These are phyloP conservation scores for Lentithecium fluviatile DNA, from an alignment of 495 filamentous ascomycete species.

Conservation along the genomic window DNA sequence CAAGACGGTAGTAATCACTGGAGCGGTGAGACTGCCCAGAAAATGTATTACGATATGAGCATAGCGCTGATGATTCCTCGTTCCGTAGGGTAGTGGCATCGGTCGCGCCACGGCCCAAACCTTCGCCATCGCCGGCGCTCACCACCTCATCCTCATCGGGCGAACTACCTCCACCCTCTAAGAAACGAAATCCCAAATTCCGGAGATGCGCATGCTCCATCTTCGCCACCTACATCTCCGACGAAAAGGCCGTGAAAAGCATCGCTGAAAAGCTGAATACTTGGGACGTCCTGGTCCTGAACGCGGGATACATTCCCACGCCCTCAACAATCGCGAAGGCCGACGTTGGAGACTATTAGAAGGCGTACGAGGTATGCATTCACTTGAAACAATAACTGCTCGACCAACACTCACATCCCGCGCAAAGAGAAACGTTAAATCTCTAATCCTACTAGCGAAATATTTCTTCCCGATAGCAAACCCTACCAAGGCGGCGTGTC, in stretches of 20 bases:
- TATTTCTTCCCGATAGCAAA: not conserved
- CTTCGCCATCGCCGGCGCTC: constrained; percentile 38
- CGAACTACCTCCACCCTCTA: constrained; percentile 22
- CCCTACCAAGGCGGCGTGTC: not conserved
- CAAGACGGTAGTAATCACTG: constrained; percentile 21
- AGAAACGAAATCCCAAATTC: constrained; percentile 5
- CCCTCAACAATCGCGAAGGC: constrained; percentile 34
- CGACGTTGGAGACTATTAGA: constrained; percentile 43
- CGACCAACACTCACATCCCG: too few species aligned
- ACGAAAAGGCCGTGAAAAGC: constrained; percentile 31
- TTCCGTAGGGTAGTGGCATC: constrained; percentile 44
- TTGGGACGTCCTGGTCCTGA: constrained; percentile 44
- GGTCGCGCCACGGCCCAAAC: constrained; percentile 44
- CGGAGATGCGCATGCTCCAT: constrained; percentile 23
- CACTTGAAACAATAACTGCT: too few species aligned
- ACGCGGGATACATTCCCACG: constrained; percentile 39
- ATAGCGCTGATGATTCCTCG: too few species aligned
- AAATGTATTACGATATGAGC: too few species aligned
- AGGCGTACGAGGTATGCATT: constrained; percentile 40
- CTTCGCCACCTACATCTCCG: constrained; percentile 27
- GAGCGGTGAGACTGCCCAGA: constrained; percentile 1
- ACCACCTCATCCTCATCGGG: constrained; percentile 26
- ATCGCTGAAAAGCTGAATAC: constrained; percentile 34
- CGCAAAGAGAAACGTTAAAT: constrained; percentile 4
- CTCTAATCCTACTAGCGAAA: not conserved